Evolutionary conservation across 176 grass and related monocot species (phyloP), one percentile per base, ranked within the genome.

Genomic region (Eremochloa ophiuroides): DNA sequence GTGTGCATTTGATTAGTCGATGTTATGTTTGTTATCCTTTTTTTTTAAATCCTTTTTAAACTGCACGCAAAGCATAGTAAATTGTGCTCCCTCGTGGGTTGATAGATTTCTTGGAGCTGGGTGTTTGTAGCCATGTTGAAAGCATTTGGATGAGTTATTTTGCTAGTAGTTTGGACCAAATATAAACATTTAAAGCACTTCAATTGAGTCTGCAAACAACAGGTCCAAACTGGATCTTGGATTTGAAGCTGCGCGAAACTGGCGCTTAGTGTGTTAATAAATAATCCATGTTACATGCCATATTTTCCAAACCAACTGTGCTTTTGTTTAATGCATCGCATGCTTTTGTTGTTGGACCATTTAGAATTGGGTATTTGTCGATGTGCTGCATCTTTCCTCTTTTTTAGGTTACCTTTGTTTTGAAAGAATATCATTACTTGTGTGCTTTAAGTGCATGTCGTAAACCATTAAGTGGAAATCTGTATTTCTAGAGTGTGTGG

Each of bases 401-500:
- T 63, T 66, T 64, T 11, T 47, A 18, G 16, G 35, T 47, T 28
- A 18, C 42, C 25, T 15, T 35, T 35, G n/a, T 35, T 31, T 43
- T 27, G 27, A 62, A 25, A 65, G 55, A 85, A 23, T 59, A 34
- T 26, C 10, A 30, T 76, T 41, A n/a, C 55, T 62, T 70, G 22
- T 74, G 35, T 62, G 13, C 55, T 46, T 65, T 74, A 62, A 83
- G 43, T 71, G 26, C 51, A 47, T 69, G 66, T 37, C 41, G 27
- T 30, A 71, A 60, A 14, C 34, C 26, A 48, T 64, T 56, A 56
- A 56, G 26, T 34, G 41, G 42, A 86, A 56, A 42, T 41, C 40
- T 81, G 14, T 64, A 66, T 27, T 35, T n/a, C n/a, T n/a, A n/a
- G n/a, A n/a, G n/a, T n/a, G n/a, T n/a, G n/a, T n/a, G n/a, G n/a